A percentile compares a stretch with the other conserved stretches of the same genome.
Evolutionary conservation across 129 eudicot species (phyloP).

Genomic region (Chrysanthemum lavandulifolium): DNA sequence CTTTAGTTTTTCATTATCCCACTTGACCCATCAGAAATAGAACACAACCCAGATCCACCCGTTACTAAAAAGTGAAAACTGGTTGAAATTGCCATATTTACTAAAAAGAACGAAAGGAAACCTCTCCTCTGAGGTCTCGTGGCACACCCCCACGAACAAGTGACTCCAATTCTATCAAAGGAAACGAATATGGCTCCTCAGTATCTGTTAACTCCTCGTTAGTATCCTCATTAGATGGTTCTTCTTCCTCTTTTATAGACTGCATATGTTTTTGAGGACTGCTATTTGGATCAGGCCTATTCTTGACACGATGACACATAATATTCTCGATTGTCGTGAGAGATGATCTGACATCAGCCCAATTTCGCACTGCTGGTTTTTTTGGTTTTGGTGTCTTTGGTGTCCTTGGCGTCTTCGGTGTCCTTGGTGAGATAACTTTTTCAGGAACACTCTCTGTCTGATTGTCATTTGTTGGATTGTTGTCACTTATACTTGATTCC

Average conservation of each 20-base stretch:
- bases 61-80: conserved; percentile 1
- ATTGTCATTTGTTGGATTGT: conserved; percentile 30
- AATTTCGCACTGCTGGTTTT: conserved; percentile 43
- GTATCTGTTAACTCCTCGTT: conserved; percentile 37
- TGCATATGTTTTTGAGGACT: conserved; percentile 30
- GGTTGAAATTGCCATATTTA: neutral
- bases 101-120: conserved; percentile 12
- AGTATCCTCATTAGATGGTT: conserved; percentile 29
- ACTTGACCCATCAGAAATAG: neutral
- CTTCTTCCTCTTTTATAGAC: conserved; percentile 38
- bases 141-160: conserved; percentile 98
- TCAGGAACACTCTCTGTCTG: conserved; percentile 25
- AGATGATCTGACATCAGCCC: conserved; percentile 73
- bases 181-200: conserved; percentile 28
- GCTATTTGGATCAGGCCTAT: conserved; percentile 18
- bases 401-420: conserved; percentile 21
- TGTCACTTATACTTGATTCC: too few species aligned
- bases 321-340: conserved; percentile 54
- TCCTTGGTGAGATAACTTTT: conserved; percentile 4
- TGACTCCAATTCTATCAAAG: conserved; percentile 72
- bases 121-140: conserved; percentile 93
- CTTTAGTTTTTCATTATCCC: conserved; percentile 3
- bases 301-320: conserved; percentile 62
- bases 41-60: neutral
- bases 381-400: conserved; percentile 35